Conservation (phyloP, 805 yeast genomes). For the Saccharomyces jurei region DNA sequence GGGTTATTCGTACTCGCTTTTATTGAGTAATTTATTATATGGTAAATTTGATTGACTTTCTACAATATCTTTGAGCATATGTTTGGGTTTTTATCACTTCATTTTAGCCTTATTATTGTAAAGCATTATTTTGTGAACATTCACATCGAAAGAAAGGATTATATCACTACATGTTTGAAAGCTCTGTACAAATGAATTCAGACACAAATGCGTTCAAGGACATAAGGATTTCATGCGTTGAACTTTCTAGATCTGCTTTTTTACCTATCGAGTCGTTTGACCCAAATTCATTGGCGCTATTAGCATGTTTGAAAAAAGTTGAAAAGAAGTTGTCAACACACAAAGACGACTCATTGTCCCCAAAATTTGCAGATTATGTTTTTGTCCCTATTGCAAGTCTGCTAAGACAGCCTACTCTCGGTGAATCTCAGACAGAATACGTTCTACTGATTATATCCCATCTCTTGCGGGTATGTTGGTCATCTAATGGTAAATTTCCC, state of each 20-base stretch:
- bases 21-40: neutral
- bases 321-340: constrained; percentile 18
- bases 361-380: constrained; percentile 49
- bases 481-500: constrained; percentile 30
- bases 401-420: constrained; percentile 40
- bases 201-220: constrained; percentile 15
- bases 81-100: neutral
- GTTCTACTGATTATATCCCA: constrained; percentile 38
- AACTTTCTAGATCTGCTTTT: constrained; percentile 37
- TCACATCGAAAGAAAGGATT: neutral
- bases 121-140: neutral
- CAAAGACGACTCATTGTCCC: constrained; percentile 22
- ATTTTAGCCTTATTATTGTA: neutral
- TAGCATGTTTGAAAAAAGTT: constrained; percentile 30
- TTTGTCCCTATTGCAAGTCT: constrained; percentile 53
- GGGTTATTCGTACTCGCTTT: neutral
- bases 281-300: constrained; percentile 27
- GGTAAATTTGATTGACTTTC: neutral
- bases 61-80: neutral
- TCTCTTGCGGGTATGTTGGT: constrained; percentile 45
- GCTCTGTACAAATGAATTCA: neutral
- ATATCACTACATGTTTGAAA: neutral
- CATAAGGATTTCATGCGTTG: constrained; percentile 38
- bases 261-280: constrained; percentile 32
- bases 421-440: constrained; percentile 39